A percentile compares a stretch with the other conserved stretches of the same genome.
Evolutionary conservation across 2,329 filamentous ascomycete species (phyloP).

Genomic region (Talaromyces funiculosus): DNA sequence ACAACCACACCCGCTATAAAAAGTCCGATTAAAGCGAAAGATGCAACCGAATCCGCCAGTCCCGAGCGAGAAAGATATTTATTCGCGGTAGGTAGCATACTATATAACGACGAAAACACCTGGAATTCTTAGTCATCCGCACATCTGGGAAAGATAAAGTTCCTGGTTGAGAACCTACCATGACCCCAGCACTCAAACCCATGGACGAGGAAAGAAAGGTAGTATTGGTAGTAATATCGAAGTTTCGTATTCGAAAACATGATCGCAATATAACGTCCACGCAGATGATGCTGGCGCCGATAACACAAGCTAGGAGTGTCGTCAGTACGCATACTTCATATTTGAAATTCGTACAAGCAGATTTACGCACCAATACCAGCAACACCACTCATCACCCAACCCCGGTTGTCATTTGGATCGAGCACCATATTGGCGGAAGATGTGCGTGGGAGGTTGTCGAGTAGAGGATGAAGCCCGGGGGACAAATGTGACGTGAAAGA

Average conservation of each 20-base stretch:
- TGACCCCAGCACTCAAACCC: slow-evolving; percentile 90
- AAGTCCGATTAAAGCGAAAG: slow-evolving; percentile 41
- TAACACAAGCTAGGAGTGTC: slow-evolving; percentile 45
- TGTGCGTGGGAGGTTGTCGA: neutral
- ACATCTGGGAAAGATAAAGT: neutral
- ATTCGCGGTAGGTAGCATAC: slow-evolving; percentile 84
- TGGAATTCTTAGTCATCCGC: slow-evolving; percentile 31
- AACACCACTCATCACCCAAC: slow-evolving; percentile 83
- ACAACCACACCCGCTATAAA: slow-evolving; percentile 45
- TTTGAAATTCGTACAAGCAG: neutral
- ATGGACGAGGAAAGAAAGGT: slow-evolving; percentile 78
- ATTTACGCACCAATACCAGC: slow-evolving; percentile 64
- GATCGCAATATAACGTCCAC: slow-evolving; percentile 68
- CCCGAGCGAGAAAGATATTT: slow-evolving; percentile 67
- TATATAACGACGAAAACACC: slow-evolving; percentile 88
- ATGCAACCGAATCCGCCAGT: slow-evolving; percentile 61
- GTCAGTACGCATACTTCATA: neutral
- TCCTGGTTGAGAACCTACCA: slow-evolving; percentile 55
- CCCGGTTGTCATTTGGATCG: slow-evolving; percentile 74
- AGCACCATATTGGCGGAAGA: slow-evolving; percentile 22
- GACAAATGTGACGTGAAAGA: neutral
- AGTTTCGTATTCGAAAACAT: slow-evolving; percentile 67
- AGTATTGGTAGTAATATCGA: slow-evolving; percentile 75
- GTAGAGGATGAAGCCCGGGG: neutral
- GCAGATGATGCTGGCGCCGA: slow-evolving; percentile 80